Evolutionary conservation across 2,329 filamentous ascomycete genomes (phyloP).

Genomic region (Triangularia verruculosa): DNA sequence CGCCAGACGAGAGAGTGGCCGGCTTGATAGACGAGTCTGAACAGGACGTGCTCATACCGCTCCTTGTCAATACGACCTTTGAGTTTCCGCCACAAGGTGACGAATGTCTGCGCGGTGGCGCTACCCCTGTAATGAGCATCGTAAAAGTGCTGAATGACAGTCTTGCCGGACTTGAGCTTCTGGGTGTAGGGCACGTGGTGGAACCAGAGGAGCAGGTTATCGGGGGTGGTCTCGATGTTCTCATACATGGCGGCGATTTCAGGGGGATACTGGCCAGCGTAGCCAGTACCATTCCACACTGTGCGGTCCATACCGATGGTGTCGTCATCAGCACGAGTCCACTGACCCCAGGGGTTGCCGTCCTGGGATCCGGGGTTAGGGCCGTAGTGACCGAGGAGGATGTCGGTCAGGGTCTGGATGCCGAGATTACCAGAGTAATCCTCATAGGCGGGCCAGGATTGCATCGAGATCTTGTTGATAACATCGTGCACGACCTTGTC

Average conservation of each 20-base stretch:
- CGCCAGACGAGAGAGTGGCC: conserved; percentile 70
- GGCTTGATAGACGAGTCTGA: conserved; percentile 61
- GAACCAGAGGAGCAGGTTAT: conserved; percentile 69
- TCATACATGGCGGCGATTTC: conserved; percentile 60
- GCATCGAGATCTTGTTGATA: conserved; percentile 62
- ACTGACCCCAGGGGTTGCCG: conserved; percentile 67
- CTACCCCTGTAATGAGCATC: conserved; percentile 53
- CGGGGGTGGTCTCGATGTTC: conserved; percentile 59
- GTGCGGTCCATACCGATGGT: conserved; percentile 71
- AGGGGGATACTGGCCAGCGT: conserved; percentile 62
- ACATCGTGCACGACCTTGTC: conserved; percentile 54
- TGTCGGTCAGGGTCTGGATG: conserved; percentile 66
- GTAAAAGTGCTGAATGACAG: conserved; percentile 59
- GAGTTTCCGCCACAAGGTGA: conserved; percentile 51
- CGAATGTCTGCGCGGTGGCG: conserved; percentile 58
- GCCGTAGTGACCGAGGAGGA: conserved; percentile 64
- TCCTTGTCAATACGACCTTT: conserved; percentile 56
- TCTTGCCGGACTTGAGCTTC: conserved; percentile 58
- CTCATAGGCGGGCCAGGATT: conserved; percentile 69
- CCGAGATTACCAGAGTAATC: conserved; percentile 69
- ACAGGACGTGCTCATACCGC: conserved; percentile 57
- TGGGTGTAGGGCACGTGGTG: conserved; percentile 70
- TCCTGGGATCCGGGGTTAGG: conserved; percentile 66
- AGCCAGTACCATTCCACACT: conserved; percentile 63
- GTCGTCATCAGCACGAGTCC: conserved; percentile 61